Percentiles rank a stretch among this genome's conserved stretches.
Evolutionary conservation across 495 filamentous ascomycete genomes (phyloP).

Genomic region (Penicillium angulare): DNA sequence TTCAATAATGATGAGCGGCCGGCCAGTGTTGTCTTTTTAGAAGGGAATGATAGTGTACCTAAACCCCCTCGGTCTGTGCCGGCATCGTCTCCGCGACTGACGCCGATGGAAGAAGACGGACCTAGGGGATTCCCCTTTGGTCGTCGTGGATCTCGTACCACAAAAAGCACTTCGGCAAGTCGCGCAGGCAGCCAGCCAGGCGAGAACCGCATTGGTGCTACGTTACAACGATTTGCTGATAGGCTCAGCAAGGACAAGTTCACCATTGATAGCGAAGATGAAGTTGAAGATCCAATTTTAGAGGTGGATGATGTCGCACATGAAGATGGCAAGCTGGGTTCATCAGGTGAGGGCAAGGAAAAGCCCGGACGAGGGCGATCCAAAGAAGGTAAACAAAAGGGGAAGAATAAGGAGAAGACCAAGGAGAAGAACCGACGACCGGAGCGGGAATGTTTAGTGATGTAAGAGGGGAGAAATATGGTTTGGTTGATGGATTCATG

Average conservation of each 20-base stretch:
- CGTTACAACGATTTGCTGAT: conserved; percentile 62
- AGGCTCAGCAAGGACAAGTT: conserved; percentile 48
- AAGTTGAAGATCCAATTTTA: conserved; percentile 24
- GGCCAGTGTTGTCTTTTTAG: conserved; percentile 29
- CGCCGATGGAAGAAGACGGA: conserved; percentile 51
- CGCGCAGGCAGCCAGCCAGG: conserved; percentile 66
- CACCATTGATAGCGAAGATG: conserved; percentile 32
- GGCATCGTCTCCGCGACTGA: conserved; percentile 46
- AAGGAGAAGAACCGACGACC: conserved; percentile 50
- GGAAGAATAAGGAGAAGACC: conserved; percentile 39
- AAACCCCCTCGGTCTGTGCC: conserved; percentile 37
- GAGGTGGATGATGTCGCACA: conserved; percentile 27
- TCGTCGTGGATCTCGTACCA: conserved; percentile 58
- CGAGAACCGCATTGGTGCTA: conserved; percentile 64
- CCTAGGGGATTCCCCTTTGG: conserved; percentile 50
- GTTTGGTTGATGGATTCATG: conserved; percentile 4
- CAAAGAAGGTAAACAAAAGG: conserved; percentile 23
- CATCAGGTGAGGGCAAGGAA: conserved; percentile 27
- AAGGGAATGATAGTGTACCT: conserved; percentile 32
- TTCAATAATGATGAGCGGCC: conserved; percentile 14
- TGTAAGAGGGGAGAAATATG: conserved; percentile 34
- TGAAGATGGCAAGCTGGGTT: conserved; percentile 27
- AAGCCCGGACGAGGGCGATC: conserved; percentile 29
- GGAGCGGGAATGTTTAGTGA: conserved; percentile 70
- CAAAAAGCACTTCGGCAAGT: conserved; percentile 56